Base-by-base conservation (phyloP, 2,329 filamentous ascomycete species). In the Ophiostoma quercus region DNA sequence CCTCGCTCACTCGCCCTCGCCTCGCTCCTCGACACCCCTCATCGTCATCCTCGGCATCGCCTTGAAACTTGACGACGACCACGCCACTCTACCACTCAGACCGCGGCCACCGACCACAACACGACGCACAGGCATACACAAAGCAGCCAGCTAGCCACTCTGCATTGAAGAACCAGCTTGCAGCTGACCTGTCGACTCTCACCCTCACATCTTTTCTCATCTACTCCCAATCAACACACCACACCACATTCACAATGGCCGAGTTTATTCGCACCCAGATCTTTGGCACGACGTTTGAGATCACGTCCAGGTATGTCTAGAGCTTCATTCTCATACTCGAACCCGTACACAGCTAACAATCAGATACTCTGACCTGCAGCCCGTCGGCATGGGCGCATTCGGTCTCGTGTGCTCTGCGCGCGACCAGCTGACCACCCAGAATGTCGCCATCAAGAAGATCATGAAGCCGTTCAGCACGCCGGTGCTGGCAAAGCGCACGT, bases 401-500 rank as follows among this genome's bases (percentile, higher is more conserved):
- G 95, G 95, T 74, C 88, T 99, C 73, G 95, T 99, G 76, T 99
- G 95, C 82, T 98, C 95, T 74, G 95, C 95, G 71, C 94, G 93
- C 82, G 95, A 99, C 80, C 94, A 98, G 84, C 92, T 99, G 81
- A 98, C 95, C 72, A 92, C 88, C 79, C 94, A 97, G 81, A 93
- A 94, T 81, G 95, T 99, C 72, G 95, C 95, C 71, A 94, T 99
- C 79, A 99, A 99, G 87, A 99, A 99, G 88, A 99, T 99, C 78
- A 98, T 99, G 94, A 99, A 98, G 85, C 95, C 95, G 11, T 99
- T 99, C 82, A 97, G 94, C 85, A 99, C 95, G n/a, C 94, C 95
- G 0, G 95, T 99, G 71, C 85, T 99, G 66, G 95, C 95, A 71
- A 99, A 99, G 85, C 88, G 95, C 78, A 99, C 95, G 74, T 99